These are phyloP conservation scores for Toxicodendron radicans DNA, from an alignment of 345 rosid genomes.

Conservation along the genomic window DNA sequence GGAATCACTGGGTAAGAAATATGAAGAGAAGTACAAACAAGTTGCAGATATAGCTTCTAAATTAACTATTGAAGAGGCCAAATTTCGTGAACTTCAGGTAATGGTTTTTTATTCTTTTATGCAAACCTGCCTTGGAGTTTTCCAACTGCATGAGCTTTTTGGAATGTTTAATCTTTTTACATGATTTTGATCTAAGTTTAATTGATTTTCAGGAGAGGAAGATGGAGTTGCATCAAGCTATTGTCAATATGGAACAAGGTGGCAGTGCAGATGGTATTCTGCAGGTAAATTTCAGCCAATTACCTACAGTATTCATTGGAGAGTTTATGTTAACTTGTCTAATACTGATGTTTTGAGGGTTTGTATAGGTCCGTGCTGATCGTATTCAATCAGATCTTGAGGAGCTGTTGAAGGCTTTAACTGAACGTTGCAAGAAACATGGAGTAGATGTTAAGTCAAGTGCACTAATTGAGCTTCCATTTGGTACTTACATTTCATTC, in stretches of 20 bases:
- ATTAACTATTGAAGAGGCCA: conserved; percentile 92
- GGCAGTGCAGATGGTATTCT: conserved; percentile 97
- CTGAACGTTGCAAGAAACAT: conserved; percentile 83
- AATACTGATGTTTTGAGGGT: conserved; percentile 20
- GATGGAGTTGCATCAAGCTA: conserved; percentile 82
- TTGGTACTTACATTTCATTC: conserved; percentile 46
- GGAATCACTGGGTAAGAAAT: conserved; percentile 80
- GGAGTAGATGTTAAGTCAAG: conserved; percentile 70
- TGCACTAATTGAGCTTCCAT: conserved; percentile 85
- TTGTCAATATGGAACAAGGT: conserved; percentile 84
- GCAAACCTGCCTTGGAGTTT: neutral
- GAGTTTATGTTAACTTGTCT: conserved; percentile 11
- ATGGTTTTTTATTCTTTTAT: conserved; percentile 10
- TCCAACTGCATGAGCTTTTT: neutral
- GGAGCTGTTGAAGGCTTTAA: conserved; percentile 77
- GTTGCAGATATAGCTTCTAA: conserved; percentile 94
- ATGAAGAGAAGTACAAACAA: conserved; percentile 97
- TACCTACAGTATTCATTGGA: conserved; percentile 9
- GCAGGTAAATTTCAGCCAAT: conserved; percentile 56
- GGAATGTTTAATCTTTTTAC: neutral
- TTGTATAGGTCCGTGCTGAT: conserved; percentile 87
- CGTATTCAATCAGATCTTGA: conserved; percentile 94
- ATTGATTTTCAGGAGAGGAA: conserved; percentile 63
- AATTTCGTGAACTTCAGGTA: conserved; percentile 91
- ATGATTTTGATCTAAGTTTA: conserved; percentile 15